Base-by-base conservation (phyloP, 2,329 filamentous ascomycete species). In the Neoascochyta sp. region DNA sequence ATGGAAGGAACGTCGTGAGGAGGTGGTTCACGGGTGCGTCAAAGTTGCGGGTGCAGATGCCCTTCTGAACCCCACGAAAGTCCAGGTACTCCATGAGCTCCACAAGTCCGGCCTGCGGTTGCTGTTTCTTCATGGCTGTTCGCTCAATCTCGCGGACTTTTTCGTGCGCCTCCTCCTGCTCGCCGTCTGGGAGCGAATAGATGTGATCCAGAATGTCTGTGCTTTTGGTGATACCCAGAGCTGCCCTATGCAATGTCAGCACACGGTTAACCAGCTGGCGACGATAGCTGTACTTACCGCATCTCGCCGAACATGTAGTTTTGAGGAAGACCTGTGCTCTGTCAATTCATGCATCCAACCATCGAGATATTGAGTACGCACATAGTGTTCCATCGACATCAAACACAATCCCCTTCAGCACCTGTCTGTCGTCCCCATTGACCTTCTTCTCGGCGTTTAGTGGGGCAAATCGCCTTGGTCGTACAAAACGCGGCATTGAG, bases 321-420 rank as follows among this genome's bases (percentile, higher is more conserved):
- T 65, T 96, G 90, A 0, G 90, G 90, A 35, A 89, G 69, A 60
- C 88, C 94, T 70, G 9, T 16, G 7, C 5, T 9, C 3, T 17
- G 15, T 25, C 9, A 25, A 16, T 8, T n/a, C 15, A 10, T 17
- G 15, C 14, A 16, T 5, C 23, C n/a, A n/a, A n/a, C n/a, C n/a
- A n/a, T n/a, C n/a, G n/a, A 18, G 9, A n/a, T 4, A 3, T 12
- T 10, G 10, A 9, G 9, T 12, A 70, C 80, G 67, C 66, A 93
- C 89, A 95, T 38, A 96, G 66, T 14, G 90, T 98, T 3, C 90
- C 90, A 63, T 98, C 90, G 42, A 98, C 86, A 66, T 98, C 90
- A 64, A 96, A 96, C 9, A 96, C 69, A 15, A 81, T 71, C 2
- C 78, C 78, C 48, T 71, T 69, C 34, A 81, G 51, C 16, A 49